A percentile compares a stretch with the other conserved stretches of the same genome.
Conservation (phyloP, 805 yeast genomes). For the Candida fluviatilis region DNA sequence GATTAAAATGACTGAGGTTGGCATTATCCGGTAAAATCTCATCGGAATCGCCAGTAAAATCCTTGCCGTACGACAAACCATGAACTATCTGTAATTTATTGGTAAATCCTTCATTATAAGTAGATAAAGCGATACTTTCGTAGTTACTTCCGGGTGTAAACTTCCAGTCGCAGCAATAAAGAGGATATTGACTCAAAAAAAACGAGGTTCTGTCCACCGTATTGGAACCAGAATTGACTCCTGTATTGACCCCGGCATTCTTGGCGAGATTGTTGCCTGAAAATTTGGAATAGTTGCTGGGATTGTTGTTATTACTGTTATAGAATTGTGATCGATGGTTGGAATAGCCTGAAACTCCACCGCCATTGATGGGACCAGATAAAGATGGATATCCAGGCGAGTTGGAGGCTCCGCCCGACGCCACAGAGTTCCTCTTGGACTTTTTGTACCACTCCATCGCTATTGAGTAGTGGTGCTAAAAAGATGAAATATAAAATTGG, state of each 20-base stretch:
- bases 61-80: slow-evolving; percentile 24
- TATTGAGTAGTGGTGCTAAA: too few relatives aligned
- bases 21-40: slow-evolving; percentile 9
- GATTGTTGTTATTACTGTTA: background rate
- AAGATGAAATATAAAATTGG: too few relatives aligned
- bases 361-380: slow-evolving; percentile 2
- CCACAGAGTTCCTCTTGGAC: slow-evolving; percentile 8
- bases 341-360: background rate
- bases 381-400: slow-evolving; percentile 8
- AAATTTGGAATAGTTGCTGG: background rate
- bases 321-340: slow-evolving; percentile 1
- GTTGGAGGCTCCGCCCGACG: slow-evolving; percentile 4
- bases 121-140: slow-evolving; percentile 61
- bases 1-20: background rate
- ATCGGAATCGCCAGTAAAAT: slow-evolving; percentile 15
- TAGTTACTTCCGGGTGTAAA: slow-evolving; percentile 18
- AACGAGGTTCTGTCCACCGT: slow-evolving; percentile 18
- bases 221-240: background rate
- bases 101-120: slow-evolving; percentile 72
- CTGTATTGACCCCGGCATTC: background rate
- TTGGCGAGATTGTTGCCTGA: background rate
- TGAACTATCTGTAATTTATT: slow-evolving; percentile 57
- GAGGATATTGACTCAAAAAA: slow-evolving; percentile 26
- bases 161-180: slow-evolving; percentile 35
- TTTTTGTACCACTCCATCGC: slow-evolving; percentile 12